phyloP scores from a whole-genome alignment of 345 rosid genomes.

The Trapa bicornis region DNA sequence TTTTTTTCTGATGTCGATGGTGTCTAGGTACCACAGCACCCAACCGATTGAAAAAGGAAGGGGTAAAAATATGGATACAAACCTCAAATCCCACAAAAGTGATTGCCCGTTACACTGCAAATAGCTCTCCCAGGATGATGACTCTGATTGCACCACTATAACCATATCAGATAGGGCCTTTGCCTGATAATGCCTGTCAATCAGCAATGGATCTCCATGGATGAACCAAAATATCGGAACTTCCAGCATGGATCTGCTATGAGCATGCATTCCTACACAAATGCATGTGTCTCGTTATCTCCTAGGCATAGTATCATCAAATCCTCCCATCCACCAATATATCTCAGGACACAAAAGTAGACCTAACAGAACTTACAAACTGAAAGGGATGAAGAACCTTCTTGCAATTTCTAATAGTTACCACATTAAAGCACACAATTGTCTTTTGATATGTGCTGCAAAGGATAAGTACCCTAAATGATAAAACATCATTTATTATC shows the following conservation, averaged over 20 bases:
- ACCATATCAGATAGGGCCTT: constrained; percentile 94
- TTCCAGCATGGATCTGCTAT: constrained; percentile 81
- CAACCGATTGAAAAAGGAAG: neutral
- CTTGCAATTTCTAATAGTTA: neutral
- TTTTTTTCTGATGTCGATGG: too few species aligned
- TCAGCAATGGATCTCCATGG: constrained; percentile 62
- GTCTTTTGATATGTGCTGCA: neutral
- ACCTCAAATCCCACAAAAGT: constrained; percentile 91
- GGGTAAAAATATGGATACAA: constrained; percentile 1
- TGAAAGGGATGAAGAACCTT: neutral
- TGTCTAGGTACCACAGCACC: neutral
- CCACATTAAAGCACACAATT: neutral
- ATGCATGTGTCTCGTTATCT: neutral
- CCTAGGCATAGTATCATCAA: neutral
- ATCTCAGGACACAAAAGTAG: neutral
- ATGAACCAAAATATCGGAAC: constrained; percentile 97
- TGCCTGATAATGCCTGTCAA: constrained; percentile 94
- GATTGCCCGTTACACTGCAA: constrained; percentile 93
- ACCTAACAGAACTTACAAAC: neutral
- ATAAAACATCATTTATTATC: neutral
- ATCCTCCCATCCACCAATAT: neutral
- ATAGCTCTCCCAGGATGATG: constrained; percentile 91
- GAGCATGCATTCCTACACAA: constrained; percentile 77
- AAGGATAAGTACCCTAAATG: neutral
- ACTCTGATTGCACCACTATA: constrained; percentile 84